These are phyloP conservation scores for Mycena alexandri DNA, from an alignment of 768 basidiomycete genomes.

Conservation along the genomic window DNA sequence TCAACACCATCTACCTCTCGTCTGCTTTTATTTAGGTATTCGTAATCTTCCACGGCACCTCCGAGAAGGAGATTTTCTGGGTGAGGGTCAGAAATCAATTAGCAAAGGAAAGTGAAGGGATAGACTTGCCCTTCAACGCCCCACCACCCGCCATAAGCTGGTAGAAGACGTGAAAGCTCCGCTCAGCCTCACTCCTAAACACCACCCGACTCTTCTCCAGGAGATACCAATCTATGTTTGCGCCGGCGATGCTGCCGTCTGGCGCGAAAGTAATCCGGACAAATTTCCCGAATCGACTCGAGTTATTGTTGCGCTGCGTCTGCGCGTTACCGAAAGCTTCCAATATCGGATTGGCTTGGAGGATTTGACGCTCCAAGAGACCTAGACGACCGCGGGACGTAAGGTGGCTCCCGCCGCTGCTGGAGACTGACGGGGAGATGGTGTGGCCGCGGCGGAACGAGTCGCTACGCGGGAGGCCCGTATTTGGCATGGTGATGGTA, in stretches of 20 bases:
- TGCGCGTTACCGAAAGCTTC: slow-evolving; percentile 99
- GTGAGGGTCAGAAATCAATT: slow-evolving; percentile 23
- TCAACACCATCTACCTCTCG: slow-evolving; percentile 96
- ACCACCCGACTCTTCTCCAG: slow-evolving; percentile 98
- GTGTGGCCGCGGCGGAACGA: slow-evolving; percentile 70
- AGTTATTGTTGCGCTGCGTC: slow-evolving; percentile 98
- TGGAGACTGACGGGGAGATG: slow-evolving; percentile 57
- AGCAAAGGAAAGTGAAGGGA: neutral
- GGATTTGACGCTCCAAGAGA: slow-evolving; percentile 93
- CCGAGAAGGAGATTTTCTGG: slow-evolving; percentile 78
- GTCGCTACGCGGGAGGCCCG: slow-evolving; percentile 77
- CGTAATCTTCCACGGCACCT: slow-evolving; percentile 83
- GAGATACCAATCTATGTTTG: slow-evolving; percentile 99
- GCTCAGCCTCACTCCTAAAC: slow-evolving; percentile 86
- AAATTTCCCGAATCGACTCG: slow-evolving; percentile 98
- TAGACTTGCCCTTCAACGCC: slow-evolving; percentile 72
- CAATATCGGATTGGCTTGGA: slow-evolving; percentile 97
- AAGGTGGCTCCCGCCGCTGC: slow-evolving; percentile 56
- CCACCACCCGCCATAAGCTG: slow-evolving; percentile 88
- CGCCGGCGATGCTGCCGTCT: slow-evolving; percentile 95
- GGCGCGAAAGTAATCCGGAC: slow-evolving; percentile 95
- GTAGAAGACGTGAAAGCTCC: slow-evolving; percentile 98
- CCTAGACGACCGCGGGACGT: slow-evolving; percentile 84
- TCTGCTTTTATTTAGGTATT: slow-evolving; percentile 91
- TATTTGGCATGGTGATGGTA: slow-evolving; percentile 72